phyloP scores from a whole-genome alignment of 345 rosid genomes.

The Gossypium anomalum region DNA sequence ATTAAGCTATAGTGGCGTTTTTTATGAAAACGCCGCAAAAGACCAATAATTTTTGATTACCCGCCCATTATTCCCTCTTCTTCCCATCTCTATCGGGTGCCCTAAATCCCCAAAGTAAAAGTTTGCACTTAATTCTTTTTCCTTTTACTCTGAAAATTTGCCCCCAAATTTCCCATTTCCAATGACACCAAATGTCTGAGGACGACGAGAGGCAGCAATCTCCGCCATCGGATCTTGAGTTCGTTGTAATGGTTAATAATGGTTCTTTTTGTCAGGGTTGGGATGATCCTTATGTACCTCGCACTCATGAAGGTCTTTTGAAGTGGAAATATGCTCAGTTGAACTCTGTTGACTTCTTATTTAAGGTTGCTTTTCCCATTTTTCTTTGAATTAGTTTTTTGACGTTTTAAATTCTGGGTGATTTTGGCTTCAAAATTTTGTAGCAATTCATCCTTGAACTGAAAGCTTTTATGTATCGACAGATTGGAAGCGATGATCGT shows the following conservation, averaged over 20 bases:
- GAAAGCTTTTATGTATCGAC: slow-evolving; percentile 14
- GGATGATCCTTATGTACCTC: slow-evolving; percentile 96
- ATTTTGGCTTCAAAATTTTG: background rate
- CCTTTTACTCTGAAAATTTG: too few species aligned
- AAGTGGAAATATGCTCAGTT: slow-evolving; percentile 94
- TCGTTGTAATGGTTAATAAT: slow-evolving; percentile 7
- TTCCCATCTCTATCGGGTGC: too few species aligned
- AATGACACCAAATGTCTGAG: too few species aligned
- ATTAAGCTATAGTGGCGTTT: too few species aligned
- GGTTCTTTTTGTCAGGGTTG: slow-evolving; percentile 58
- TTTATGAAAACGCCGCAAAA: too few species aligned
- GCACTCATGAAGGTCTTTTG: slow-evolving; percentile 90
- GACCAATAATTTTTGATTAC: too few species aligned
- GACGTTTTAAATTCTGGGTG: background rate
- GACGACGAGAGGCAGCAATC: too few species aligned
- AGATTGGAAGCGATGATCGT: slow-evolving; percentile 54
- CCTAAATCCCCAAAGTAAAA: too few species aligned
- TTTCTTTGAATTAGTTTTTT: background rate
- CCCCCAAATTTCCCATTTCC: too few species aligned
- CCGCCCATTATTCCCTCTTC: too few species aligned
- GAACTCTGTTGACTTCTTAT: slow-evolving; percentile 96
- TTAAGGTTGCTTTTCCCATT: slow-evolving; percentile 50
- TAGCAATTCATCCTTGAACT: background rate
- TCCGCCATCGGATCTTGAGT: too few species aligned
- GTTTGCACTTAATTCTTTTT: too few species aligned